Percentiles rank a stretch among this genome's conserved stretches.
Conservation (phyloP, 441 rosid species). For the Pelargonium citronellum region DNA sequence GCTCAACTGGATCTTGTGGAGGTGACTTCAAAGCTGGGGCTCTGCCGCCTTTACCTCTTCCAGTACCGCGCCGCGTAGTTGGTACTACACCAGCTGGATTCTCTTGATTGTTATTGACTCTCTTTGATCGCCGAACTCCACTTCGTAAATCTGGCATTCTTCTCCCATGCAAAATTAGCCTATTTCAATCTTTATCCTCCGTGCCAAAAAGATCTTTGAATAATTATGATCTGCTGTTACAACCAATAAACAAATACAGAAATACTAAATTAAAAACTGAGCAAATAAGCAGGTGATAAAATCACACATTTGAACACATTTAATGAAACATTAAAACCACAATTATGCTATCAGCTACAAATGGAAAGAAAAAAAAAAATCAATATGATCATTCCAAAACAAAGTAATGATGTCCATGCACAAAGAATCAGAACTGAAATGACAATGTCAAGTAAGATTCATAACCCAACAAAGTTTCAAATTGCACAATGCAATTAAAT, state of each 20-base stretch:
- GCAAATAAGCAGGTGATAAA: neutral
- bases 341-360: neutral
- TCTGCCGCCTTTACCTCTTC: constrained; percentile 29
- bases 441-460: neutral
- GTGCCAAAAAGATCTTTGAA: constrained; percentile 9
- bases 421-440: neutral
- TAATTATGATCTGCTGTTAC: constrained; percentile 1
- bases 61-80: constrained; percentile 29
- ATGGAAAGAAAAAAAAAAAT: neutral
- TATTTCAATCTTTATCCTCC: constrained; percentile 17
- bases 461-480: neutral
- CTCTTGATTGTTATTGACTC: constrained; percentile 36
- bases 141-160: constrained; percentile 43
- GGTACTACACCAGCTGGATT: constrained; percentile 32
- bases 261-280: neutral
- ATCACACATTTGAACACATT: neutral
- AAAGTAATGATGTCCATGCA: neutral
- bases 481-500: neutral
- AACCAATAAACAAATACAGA: neutral
- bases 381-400: neutral
- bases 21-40: constrained; percentile 14
- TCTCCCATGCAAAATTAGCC: constrained; percentile 32
- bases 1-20: constrained; percentile 15
- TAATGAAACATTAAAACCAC: neutral
- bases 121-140: constrained; percentile 40